Percentiles rank a stretch among this genome's conserved stretches.
phyloP scores from a whole-genome alignment of 441 rosid genomes.

The Pelargonium fulgidum region DNA sequence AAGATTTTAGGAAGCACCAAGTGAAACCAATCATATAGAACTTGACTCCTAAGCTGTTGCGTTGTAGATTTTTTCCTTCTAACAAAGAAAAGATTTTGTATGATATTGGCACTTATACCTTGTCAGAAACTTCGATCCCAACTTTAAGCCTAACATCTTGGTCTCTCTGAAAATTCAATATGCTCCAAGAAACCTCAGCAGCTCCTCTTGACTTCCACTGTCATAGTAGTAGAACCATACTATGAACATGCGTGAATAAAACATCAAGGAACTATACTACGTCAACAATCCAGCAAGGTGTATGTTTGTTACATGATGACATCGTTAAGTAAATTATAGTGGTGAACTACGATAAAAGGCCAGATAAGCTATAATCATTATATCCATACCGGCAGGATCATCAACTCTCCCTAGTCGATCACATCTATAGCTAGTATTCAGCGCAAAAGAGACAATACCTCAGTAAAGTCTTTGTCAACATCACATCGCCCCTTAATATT shows the following conservation, averaged over 20 bases:
- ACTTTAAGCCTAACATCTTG: constrained; percentile 77
- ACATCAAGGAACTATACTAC: not conserved
- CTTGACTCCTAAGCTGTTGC: not conserved
- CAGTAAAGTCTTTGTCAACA: constrained; percentile 54
- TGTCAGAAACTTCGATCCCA: constrained; percentile 65
- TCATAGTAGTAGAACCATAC: constrained; percentile 15
- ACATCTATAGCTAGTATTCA: constrained; percentile 1
- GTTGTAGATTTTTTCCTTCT: not conserved
- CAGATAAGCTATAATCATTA: not conserved
- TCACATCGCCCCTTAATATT: constrained; percentile 62
- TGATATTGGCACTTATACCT: constrained; percentile 35
- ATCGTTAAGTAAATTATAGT: no score
- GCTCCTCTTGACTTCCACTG: constrained; percentile 79
- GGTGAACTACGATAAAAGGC: not conserved
- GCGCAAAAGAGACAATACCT: constrained; percentile 32
- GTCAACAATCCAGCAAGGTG: not conserved
- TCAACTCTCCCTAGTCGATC: not conserved
- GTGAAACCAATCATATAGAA: not conserved
- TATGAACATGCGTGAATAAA: not conserved
- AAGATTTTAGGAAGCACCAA: constrained; percentile 3
- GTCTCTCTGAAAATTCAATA: constrained; percentile 63
- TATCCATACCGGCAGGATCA: not conserved
- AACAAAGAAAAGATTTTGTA: not conserved
- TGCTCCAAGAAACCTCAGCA: constrained; percentile 68
- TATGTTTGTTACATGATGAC: no score